Percentiles rank a stretch among this genome's conserved stretches.
Conservation (phyloP, 352 stramenopile genomes). For the Phytophthora kernoviae region DNA sequence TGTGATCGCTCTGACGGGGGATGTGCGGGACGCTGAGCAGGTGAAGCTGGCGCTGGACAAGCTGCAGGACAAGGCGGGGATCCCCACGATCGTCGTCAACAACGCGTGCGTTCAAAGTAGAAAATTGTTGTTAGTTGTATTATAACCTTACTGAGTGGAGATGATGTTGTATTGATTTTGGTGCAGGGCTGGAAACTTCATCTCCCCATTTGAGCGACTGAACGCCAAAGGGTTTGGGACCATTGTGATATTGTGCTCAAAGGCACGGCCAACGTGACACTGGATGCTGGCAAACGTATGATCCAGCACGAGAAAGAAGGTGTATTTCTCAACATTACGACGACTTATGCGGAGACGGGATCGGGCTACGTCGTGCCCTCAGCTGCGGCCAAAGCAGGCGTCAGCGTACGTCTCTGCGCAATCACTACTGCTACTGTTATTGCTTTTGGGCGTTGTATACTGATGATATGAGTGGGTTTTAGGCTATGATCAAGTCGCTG, state of each 20-base stretch:
- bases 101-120: constrained; percentile 51
- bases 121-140: background rate
- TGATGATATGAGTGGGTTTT: constrained; percentile 14
- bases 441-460: constrained; percentile 7
- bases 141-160: too few relatives aligned
- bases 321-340: constrained; percentile 97
- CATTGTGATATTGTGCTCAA: constrained; percentile 96
- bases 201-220: constrained; percentile 90
- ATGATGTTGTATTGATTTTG: constrained; percentile 58
- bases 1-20: constrained; percentile 73
- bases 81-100: constrained; percentile 82
- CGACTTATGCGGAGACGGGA: constrained; percentile 93
- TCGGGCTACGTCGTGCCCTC: constrained; percentile 96
- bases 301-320: constrained; percentile 76
- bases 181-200: constrained; percentile 94
- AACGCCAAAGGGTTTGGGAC: constrained; percentile 95
- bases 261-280: constrained; percentile 83
- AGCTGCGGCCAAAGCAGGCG: constrained; percentile 94
- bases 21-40: constrained; percentile 90
- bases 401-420: constrained; percentile 56
- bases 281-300: constrained; percentile 81
- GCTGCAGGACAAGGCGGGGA: constrained; percentile 62
- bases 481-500: constrained; percentile 95
- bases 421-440: constrained; percentile 20
- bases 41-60: constrained; percentile 87